Conservation (phyloP, 306 rosid species). For the Quercus mongolica region DNA sequence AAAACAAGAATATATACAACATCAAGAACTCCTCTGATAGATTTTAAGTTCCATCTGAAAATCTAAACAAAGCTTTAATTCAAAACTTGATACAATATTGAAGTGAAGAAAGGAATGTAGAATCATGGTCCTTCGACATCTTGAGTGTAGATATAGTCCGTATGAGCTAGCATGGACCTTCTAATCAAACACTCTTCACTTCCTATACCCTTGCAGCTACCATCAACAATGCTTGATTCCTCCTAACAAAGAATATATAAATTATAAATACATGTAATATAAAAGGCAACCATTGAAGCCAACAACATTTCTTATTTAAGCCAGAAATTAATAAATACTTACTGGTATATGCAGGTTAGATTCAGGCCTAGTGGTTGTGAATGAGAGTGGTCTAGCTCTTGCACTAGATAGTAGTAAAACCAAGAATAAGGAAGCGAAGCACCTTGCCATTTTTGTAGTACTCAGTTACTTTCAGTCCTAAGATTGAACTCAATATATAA, state of each 20-base stretch:
- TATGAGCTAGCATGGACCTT: constrained; percentile 46
- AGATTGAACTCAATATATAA: not conserved
- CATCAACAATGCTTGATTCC: constrained; percentile 23
- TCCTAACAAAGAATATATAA: constrained; percentile 14
- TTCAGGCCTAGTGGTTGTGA: constrained; percentile 7
- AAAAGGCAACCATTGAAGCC: too few species aligned
- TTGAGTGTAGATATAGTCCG: constrained; percentile 65
- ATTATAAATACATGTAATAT: not conserved
- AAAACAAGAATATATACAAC: too few species aligned
- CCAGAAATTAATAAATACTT: not conserved
- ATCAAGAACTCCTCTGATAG: too few species aligned
- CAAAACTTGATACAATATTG: not conserved
- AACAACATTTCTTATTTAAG: not conserved
- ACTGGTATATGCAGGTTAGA: constrained; percentile 13
- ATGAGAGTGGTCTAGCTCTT: constrained; percentile 25
- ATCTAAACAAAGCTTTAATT: too few species aligned
- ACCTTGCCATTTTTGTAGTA: constrained; percentile 28
- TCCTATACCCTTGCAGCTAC: constrained; percentile 36
- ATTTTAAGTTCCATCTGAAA: too few species aligned
- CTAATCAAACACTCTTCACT: constrained; percentile 42
- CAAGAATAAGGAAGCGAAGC: constrained; percentile 29
- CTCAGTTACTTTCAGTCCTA: not conserved
- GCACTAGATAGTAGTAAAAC: constrained; percentile 25
- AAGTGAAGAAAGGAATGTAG: not conserved
- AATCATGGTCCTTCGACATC: constrained; percentile 35